Conservation (phyloP, 768 basidiomycete species). For the Lepiota venenata region DNA sequence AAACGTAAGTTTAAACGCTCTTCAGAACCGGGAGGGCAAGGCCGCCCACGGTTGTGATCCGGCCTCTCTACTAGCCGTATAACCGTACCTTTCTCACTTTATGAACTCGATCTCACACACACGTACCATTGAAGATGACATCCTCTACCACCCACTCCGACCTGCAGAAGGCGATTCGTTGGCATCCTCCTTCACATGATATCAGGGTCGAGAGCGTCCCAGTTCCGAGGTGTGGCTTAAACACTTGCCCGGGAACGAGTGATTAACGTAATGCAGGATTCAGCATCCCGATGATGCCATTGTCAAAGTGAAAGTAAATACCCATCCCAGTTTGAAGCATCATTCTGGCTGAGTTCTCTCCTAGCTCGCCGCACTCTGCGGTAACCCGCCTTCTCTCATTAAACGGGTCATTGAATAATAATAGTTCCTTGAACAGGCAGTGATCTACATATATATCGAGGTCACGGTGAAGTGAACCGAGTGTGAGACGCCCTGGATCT, state of each 20-base stretch:
- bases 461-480: constrained; percentile 48
- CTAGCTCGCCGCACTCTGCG: constrained; percentile 66
- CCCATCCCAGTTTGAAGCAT: neutral
- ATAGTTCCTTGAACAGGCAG: constrained; percentile 37
- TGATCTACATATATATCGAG: constrained; percentile 74
- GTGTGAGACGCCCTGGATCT: constrained; percentile 36
- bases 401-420: neutral
- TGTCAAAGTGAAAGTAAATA: constrained; percentile 62
- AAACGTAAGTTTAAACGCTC: no score
- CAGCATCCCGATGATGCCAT: constrained; percentile 76
- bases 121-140: constrained; percentile 13
- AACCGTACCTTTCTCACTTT: neutral
- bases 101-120: neutral
- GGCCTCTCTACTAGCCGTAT: neutral
- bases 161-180: constrained; percentile 47
- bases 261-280: constrained; percentile 41
- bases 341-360: neutral
- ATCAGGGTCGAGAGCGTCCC: constrained; percentile 64
- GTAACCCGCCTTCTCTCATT: constrained; percentile 19
- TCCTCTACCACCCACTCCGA: constrained; percentile 12
- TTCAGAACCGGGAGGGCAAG: neutral
- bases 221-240: constrained; percentile 40
- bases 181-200: constrained; percentile 67
- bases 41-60: constrained; percentile 1
- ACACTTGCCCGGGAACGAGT: neutral